Conservation (phyloP, 805 yeast genomes). For the Debaryomyces hansenii region DNA sequence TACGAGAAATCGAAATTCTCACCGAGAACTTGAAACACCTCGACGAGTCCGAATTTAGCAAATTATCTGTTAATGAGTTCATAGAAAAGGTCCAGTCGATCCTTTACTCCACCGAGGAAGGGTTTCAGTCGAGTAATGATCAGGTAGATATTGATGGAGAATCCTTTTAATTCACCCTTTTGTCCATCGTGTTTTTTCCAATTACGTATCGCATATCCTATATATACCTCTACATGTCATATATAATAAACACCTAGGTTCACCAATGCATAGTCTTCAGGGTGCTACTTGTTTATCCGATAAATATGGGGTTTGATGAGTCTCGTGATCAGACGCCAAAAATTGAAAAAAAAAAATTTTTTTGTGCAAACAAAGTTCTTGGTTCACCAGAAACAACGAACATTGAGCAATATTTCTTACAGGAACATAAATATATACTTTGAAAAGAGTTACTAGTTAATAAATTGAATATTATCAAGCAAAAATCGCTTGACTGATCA, state of each 20-base stretch:
- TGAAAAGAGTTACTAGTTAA: too few species aligned
- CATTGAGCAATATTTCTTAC: neutral
- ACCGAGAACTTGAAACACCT: constrained; percentile 52
- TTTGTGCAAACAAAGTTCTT: neutral
- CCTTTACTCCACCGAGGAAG: constrained; percentile 79
- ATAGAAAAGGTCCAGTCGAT: constrained; percentile 67
- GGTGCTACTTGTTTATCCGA: neutral
- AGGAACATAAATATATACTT: too few species aligned
- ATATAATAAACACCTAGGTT: neutral
- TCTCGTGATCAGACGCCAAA: neutral
- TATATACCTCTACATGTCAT: neutral
- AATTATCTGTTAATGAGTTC: constrained; percentile 26
- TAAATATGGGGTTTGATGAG: neutral
- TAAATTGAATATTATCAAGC: too few species aligned
- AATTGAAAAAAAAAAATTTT: neutral
- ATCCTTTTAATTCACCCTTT: constrained; percentile 9
- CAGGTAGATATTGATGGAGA: constrained; percentile 14
- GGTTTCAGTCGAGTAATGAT: constrained; percentile 53
- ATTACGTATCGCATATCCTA: neutral
- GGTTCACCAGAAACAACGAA: neutral
- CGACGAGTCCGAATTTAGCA: constrained; percentile 24
- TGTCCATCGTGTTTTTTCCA: neutral
- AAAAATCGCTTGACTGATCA: too few species aligned
- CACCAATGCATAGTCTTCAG: neutral
- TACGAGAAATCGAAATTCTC: constrained; percentile 83